phyloP scores from a whole-genome alignment of 2,329 filamentous ascomycete species.

The Colletotrichum sp. region DNA sequence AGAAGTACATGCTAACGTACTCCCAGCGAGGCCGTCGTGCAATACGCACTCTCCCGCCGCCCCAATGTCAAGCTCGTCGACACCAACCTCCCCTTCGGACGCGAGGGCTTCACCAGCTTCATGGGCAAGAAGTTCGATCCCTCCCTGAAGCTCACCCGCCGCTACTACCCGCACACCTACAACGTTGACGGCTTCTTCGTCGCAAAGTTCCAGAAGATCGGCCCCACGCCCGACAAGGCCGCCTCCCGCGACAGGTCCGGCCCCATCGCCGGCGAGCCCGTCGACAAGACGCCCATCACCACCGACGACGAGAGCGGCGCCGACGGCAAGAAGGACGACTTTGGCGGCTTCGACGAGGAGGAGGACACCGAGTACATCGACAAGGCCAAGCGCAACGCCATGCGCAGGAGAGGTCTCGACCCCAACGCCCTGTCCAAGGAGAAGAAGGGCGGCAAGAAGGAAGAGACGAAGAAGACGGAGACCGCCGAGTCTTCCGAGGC shows the following conservation, averaged over 20 bases:
- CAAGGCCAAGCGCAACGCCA: conserved; percentile 73
- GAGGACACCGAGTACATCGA: conserved; percentile 76
- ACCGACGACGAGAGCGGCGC: conserved; percentile 47
- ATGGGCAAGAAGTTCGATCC: conserved; percentile 92
- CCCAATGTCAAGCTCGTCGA: conserved; percentile 95
- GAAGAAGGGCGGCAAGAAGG: conserved; percentile 24
- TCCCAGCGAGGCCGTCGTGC: conserved; percentile 83
- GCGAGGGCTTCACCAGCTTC: conserved; percentile 89
- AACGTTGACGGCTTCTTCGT: conserved; percentile 99
- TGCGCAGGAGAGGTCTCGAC: conserved; percentile 77
- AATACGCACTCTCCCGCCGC: conserved; percentile 89
- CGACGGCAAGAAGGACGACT: conserved; percentile 49
- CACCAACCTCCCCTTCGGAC: conserved; percentile 87
- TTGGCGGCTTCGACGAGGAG: conserved; percentile 77
- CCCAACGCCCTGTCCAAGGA: conserved; percentile 59
- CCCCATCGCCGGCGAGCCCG: conserved; percentile 46
- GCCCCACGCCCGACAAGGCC: conserved; percentile 69
- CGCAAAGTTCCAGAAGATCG: conserved; percentile 94
- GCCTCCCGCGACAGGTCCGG: conserved; percentile 24
- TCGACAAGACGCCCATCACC: conserved; percentile 74
- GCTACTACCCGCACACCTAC: conserved; percentile 90
- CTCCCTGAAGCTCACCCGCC: conserved; percentile 79
- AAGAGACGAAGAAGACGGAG: conserved; percentile 23
- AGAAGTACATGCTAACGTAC: conserved; percentile 6
- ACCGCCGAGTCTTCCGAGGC: conserved; percentile 6